phyloP scores from a whole-genome alignment of 371 early-diverging fungal genomes.

The Mortierella sp. region DNA sequence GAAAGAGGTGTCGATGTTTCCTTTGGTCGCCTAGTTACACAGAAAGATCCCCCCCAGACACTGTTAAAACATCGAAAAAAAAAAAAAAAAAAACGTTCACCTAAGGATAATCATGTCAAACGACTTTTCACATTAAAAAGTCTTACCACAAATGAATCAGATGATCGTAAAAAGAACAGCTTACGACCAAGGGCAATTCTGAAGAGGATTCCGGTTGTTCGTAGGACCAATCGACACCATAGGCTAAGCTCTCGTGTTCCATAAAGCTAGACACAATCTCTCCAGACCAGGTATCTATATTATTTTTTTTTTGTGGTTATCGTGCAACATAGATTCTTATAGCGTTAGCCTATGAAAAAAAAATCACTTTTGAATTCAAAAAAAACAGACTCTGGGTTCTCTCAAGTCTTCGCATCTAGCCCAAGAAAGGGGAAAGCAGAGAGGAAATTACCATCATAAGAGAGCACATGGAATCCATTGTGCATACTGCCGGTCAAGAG shows the following conservation, averaged over 20 bases:
- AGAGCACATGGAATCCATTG: slow-evolving; percentile 75
- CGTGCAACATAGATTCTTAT: too few species aligned
- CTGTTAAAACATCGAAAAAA: not conserved
- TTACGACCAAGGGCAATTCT: slow-evolving; percentile 68
- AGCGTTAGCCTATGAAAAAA: too few species aligned
- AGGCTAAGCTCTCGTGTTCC: slow-evolving; percentile 87
- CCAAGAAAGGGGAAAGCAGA: not conserved
- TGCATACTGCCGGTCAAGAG: slow-evolving; percentile 93
- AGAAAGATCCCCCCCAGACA: too few species aligned
- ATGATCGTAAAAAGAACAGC: slow-evolving; percentile 96
- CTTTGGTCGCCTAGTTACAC: too few species aligned
- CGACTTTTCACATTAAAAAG: too few species aligned
- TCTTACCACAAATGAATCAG: slow-evolving; percentile 82
- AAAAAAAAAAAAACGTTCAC: not conserved
- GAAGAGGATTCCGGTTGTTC: slow-evolving; percentile 9
- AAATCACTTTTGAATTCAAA: too few species aligned
- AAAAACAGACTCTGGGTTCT: not conserved
- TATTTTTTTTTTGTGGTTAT: too few species aligned
- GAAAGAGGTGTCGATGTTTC: too few species aligned
- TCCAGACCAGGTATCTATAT: slow-evolving; percentile 10
- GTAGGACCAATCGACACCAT: slow-evolving; percentile 93
- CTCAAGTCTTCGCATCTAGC: not conserved
- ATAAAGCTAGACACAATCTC: slow-evolving; percentile 58
- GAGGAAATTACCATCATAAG: slow-evolving; percentile 24
- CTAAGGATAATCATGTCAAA: too few species aligned